phyloP scores from a whole-genome alignment of 1,284 basidiomycete species.

The Fomitiporia mediterranea region DNA sequence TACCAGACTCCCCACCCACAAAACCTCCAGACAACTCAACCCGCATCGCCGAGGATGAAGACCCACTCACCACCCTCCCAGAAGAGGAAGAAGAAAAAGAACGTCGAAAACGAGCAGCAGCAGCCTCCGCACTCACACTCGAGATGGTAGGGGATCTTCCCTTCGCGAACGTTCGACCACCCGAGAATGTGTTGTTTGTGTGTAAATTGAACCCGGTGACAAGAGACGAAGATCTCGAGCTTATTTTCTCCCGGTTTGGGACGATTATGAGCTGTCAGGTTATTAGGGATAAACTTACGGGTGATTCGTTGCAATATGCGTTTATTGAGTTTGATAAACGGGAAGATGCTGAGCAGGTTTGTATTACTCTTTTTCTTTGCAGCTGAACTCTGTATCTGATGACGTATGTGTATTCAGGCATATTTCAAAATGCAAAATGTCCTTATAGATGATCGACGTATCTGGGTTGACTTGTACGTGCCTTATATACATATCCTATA shows the following conservation, averaged over 20 bases:
- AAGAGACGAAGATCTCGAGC: conserved; percentile 91
- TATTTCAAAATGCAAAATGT: conserved; percentile 99
- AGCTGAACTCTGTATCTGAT: no score
- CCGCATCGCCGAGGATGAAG: conserved; percentile 90
- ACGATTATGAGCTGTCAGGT: conserved; percentile 96
- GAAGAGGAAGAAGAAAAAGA: conserved; percentile 80
- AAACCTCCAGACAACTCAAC: conserved; percentile 78
- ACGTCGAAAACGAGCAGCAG: conserved; percentile 80
- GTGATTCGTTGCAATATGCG: conserved; percentile 95
- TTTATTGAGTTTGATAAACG: conserved; percentile 97
- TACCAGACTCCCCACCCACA: conserved; percentile 75
- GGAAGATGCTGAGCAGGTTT: conserved; percentile 88
- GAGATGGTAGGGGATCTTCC: conserved; percentile 99
- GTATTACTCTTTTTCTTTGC: conserved; percentile 19
- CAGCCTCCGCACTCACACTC: conserved; percentile 90
- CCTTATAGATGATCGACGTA: conserved; percentile 95
- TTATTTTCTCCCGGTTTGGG: conserved; percentile 96
- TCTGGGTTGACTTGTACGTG: conserved; percentile 95
- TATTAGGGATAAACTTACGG: conserved; percentile 92
- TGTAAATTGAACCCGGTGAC: conserved; percentile 98
- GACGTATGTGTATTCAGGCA: conserved; percentile 49
- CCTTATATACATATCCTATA: not conserved
- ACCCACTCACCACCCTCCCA: conserved; percentile 68
- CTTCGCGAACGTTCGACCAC: conserved; percentile 95
- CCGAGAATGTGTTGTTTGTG: conserved; percentile 98